These are phyloP conservation scores for Daldinia vernicosa DNA, from an alignment of 495 filamentous ascomycete genomes.

Conservation along the genomic window DNA sequence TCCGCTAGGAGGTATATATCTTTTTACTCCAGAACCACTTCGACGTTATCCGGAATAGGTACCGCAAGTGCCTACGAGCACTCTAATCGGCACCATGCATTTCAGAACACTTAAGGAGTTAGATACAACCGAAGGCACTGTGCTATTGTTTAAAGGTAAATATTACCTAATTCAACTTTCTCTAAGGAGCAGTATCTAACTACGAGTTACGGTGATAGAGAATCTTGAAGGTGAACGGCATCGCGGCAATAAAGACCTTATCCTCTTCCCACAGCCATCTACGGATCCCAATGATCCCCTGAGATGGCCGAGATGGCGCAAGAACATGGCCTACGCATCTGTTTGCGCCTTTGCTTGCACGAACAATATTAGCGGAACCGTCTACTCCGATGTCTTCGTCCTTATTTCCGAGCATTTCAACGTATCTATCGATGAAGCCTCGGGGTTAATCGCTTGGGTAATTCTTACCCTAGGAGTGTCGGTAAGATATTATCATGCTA, in stretches of 20 bases:
- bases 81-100: neutral
- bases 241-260: neutral
- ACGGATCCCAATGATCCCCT: constrained; percentile 19
- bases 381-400: constrained; percentile 15
- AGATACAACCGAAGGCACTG: constrained; percentile 17
- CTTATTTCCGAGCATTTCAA: constrained; percentile 10
- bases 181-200: neutral
- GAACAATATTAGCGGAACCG: constrained; percentile 23
- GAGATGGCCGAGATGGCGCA: constrained; percentile 20
- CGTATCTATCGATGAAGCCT: constrained; percentile 9
- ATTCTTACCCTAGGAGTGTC: constrained; percentile 15
- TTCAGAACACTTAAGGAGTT: constrained; percentile 22
- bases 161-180: neutral
- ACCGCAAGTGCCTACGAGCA: neutral
- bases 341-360: constrained; percentile 18
- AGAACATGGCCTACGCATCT: constrained; percentile 13
- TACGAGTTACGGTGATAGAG: neutral
- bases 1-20: neutral
- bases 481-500: neutral
- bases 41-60: neutral
- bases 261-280: constrained; percentile 23
- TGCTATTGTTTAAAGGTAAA: constrained; percentile 14
- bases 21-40: neutral
- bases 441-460: constrained; percentile 17
- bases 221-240: neutral